Base-by-base conservation (phyloP, 2,329 filamentous ascomycete species). In the Domatiomyces catenatus region DNA sequence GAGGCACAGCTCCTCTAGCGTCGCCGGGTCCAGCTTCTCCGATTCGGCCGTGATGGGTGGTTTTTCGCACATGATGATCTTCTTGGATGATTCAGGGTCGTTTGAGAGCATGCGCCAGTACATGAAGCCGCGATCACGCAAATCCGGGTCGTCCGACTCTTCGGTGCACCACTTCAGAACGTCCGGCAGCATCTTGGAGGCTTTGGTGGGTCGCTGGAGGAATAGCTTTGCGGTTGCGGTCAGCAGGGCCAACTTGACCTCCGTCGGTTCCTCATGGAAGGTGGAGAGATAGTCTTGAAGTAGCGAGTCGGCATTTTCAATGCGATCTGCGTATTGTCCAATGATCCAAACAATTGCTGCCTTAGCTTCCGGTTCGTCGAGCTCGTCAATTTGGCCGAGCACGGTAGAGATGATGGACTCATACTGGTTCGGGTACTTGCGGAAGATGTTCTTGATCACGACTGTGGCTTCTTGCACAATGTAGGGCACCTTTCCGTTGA, bases 291-390 rank as follows among this genome's bases (percentile, higher is more conserved):
- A 98, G 66, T 98, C 92, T 60, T 98, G 90, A 7, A 98, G 76
- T 2, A 98, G 75, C 0, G 84, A 86, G 60, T 96, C 92, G 15
- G 86, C 92, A 66, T 98, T 96, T 65, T 98, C 92, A 60, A 98
- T 98, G 44, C 92, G 83, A 63, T 93, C 88, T 8, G 92, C 92
- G 62, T 98, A 98, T 66, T 98, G 87, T 1, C 92, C 92, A 64
- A 98, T 98, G 36, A 98, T 92, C 92, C 92, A 98, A 44, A 98
- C 92, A 81, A 98, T 94, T 52, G 92, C 92, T 1, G 92, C 89
- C 66, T 98, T 98, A 45, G 92, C 92, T 67, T 98, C 92, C 1
- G 92, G 90, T 66, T 98, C 92, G 65, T 98, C 92, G 47, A 98
- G 73, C 3, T 89, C 94, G 67, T 98, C 92, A 20, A 98, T 79